These are phyloP conservation scores for Colletotrichum tabaci DNA, from an alignment of 2,329 filamentous ascomycete genomes.

Conservation along the genomic window DNA sequence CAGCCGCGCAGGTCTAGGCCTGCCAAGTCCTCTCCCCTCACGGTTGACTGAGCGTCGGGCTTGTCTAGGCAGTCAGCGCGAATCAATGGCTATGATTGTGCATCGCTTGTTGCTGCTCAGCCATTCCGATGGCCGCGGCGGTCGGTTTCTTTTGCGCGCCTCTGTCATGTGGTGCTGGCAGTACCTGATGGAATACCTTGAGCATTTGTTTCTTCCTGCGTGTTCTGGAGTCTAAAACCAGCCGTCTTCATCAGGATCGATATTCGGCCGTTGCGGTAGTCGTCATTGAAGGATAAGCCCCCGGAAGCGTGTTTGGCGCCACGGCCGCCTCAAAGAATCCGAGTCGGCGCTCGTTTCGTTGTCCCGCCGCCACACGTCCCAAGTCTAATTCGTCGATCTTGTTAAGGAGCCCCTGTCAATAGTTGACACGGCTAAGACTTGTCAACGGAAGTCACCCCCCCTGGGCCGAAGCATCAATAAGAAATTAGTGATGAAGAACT, in stretches of 20 bases:
- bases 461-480: constrained; percentile 36
- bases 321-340: constrained; percentile 9
- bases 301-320: constrained; percentile 1
- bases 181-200: too few relatives aligned
- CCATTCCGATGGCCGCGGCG: neutral
- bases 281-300: neutral
- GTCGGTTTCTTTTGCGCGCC: neutral
- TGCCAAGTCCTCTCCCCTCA: constrained; percentile 12
- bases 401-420: constrained; percentile 37
- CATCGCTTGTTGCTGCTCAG: neutral
- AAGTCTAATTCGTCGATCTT: constrained; percentile 40
- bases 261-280: neutral
- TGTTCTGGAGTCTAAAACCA: neutral
- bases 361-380: constrained; percentile 12
- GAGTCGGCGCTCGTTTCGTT: neutral
- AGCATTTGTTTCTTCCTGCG: neutral
- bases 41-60: neutral
- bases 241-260: neutral
- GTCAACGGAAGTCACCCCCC: constrained; percentile 6
- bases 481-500: constrained; percentile 40
- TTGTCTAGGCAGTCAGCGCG: neutral
- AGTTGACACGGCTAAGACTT: constrained; percentile 14
- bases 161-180: neutral
- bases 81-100: neutral
- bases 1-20: constrained; percentile 7